phyloP scores from a whole-genome alignment of 768 basidiomycete species.

The Pisolithus tinctorius region DNA sequence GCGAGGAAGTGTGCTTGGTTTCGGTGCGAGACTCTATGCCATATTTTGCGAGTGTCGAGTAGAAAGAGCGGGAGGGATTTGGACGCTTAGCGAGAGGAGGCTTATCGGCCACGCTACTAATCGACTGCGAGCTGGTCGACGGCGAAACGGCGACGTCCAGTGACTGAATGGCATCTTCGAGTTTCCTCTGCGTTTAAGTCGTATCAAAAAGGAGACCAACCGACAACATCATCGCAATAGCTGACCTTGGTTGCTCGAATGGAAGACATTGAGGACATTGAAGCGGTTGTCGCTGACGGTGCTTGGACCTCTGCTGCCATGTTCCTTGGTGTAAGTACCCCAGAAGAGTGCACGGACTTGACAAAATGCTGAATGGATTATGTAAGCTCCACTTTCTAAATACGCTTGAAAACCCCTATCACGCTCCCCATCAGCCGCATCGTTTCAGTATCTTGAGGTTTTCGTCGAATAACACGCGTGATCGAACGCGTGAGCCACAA shows the following conservation, averaged over 20 bases:
- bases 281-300: background rate
- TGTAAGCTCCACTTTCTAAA: no score
- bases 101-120: conserved; percentile 14
- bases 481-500: no score
- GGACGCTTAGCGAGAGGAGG: conserved; percentile 47
- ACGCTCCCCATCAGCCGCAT: no score
- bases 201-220: background rate
- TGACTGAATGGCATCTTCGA: conserved; percentile 71
- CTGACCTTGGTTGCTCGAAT: background rate
- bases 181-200: conserved; percentile 50
- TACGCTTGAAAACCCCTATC: no score
- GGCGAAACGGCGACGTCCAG: conserved; percentile 57
- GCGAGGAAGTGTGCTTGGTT: conserved; percentile 23
- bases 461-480: no score
- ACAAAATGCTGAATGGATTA: no score
- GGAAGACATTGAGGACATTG: background rate
- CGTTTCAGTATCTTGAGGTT: no score
- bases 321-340: no score
- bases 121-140: conserved; percentile 11
- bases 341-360: background rate
- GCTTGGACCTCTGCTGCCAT: background rate
- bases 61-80: conserved; percentile 52
- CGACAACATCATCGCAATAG: background rate
- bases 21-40: conserved; percentile 51
- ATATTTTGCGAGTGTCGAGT: conserved; percentile 75